A percentile compares a stretch with the other conserved stretches of the same genome.
These are phyloP conservation scores for Hypoxylon subgilvum DNA, from an alignment of 495 filamentous ascomycete genomes.

Conservation along the genomic window DNA sequence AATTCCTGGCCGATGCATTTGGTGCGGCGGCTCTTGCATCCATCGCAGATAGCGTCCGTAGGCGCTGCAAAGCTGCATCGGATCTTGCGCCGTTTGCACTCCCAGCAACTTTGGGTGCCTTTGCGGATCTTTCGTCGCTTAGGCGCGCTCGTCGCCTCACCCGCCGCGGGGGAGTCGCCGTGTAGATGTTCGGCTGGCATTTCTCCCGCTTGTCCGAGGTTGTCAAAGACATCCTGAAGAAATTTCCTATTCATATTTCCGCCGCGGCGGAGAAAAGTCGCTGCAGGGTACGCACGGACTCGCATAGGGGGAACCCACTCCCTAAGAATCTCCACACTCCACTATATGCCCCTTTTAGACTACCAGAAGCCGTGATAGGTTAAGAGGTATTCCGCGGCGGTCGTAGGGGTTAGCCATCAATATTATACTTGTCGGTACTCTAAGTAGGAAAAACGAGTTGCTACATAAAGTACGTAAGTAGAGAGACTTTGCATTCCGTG, in stretches of 20 bases:
- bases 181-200: background rate
- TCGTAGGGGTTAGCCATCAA: background rate
- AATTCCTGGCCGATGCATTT: conserved; percentile 48
- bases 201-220: background rate
- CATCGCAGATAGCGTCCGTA: conserved; percentile 46
- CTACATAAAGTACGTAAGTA: background rate
- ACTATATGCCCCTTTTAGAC: no score
- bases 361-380: no score
- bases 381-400: no score
- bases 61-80: conserved; percentile 51
- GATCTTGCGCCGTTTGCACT: conserved; percentile 59
- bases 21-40: conserved; percentile 49
- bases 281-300: no score
- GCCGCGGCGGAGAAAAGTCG: no score
- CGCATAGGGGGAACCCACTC: no score
- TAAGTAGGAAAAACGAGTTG: no score
- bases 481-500: background rate
- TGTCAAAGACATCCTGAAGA: background rate
- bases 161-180: conserved; percentile 3
- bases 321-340: no score
- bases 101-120: conserved; percentile 60
- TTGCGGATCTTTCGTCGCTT: conserved; percentile 52
- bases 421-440: background rate
- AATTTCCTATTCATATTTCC: background rate
- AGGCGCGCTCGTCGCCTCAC: background rate